phyloP scores from a whole-genome alignment of 805 yeast species.

The Metschnikowia continentalis region DNA sequence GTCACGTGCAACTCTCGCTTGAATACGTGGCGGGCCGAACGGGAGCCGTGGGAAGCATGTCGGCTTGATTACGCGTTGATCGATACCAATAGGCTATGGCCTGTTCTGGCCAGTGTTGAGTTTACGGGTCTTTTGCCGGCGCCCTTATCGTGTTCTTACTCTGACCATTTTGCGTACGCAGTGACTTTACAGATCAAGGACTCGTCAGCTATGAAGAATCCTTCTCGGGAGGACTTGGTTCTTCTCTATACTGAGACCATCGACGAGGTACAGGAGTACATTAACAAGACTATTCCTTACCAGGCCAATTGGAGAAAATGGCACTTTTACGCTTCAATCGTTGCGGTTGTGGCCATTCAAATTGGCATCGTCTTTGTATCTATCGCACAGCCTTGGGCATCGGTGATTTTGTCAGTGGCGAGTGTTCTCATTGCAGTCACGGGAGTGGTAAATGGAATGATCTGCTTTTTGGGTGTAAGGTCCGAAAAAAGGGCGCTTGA shows the following conservation, averaged over 20 bases:
- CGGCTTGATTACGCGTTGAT: constrained; percentile 86
- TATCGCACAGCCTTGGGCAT: constrained; percentile 52
- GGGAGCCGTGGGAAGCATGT: constrained; percentile 66
- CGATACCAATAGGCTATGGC: constrained; percentile 50
- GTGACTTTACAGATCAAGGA: constrained; percentile 25
- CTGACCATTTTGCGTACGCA: constrained; percentile 88
- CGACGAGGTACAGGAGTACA: constrained; percentile 23
- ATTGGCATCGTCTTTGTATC: constrained; percentile 60
- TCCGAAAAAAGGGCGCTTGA: constrained; percentile 72
- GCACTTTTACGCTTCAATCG: constrained; percentile 59
- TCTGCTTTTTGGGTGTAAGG: constrained; percentile 75
- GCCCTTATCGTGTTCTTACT: constrained; percentile 56
- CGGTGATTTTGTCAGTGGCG: constrained; percentile 59
- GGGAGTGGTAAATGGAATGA: constrained; percentile 71
- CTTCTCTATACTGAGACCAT: constrained; percentile 31
- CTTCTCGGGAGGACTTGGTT: constrained; percentile 17
- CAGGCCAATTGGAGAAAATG: constrained; percentile 62
- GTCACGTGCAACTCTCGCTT: constrained; percentile 84
- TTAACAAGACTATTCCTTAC: constrained; percentile 44
- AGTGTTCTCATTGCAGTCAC: constrained; percentile 55
- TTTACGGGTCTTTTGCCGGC: constrained; percentile 67
- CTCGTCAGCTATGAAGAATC: constrained; percentile 3
- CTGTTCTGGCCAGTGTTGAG: constrained; percentile 61
- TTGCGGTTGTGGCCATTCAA: constrained; percentile 42
- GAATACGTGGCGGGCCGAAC: constrained; percentile 76